These are phyloP conservation scores for Prunus armeniaca DNA, from an alignment of 306 rosid species.

Conservation along the genomic window DNA sequence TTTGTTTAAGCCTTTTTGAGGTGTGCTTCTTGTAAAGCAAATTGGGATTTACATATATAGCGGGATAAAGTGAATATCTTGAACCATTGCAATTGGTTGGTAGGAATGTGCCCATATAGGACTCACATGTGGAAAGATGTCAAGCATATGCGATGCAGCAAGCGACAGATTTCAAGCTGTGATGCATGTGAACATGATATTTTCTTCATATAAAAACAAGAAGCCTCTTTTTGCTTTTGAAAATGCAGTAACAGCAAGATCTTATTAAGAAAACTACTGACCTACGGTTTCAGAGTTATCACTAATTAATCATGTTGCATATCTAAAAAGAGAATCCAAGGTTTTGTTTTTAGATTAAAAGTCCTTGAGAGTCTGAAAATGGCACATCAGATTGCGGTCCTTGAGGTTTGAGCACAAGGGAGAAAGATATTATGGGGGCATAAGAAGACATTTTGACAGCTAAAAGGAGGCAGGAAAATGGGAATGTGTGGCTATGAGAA, in stretches of 20 bases:
- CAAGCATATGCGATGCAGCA: neutral
- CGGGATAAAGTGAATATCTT: conserved; percentile 22
- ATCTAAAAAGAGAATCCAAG: neutral
- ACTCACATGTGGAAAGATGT: neutral
- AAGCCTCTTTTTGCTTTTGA: conserved; percentile 44
- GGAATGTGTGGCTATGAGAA: conserved; percentile 34
- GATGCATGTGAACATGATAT: conserved; percentile 44
- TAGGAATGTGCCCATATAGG: conserved; percentile 15
- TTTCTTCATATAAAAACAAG: conserved; percentile 29
- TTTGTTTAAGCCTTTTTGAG: neutral
- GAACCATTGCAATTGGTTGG: conserved; percentile 10
- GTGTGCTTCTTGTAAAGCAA: conserved; percentile 7
- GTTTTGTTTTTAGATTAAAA: neutral
- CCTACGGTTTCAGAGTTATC: neutral
- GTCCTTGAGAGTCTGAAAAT: neutral
- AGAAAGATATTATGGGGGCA: neutral
- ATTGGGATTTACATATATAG: conserved; percentile 20
- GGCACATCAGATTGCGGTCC: neutral
- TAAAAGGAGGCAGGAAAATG: conserved; percentile 7
- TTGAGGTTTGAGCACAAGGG: conserved; percentile 6
- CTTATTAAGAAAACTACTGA: neutral
- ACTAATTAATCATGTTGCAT: neutral
- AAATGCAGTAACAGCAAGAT: conserved; percentile 2
- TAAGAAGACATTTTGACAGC: conserved; percentile 28
- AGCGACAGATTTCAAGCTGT: conserved; percentile 37